Evolutionary conservation across 345 rosid genomes (phyloP), one percentile per base, ranked within the genome.

Genomic region (Salix exigua): DNA sequence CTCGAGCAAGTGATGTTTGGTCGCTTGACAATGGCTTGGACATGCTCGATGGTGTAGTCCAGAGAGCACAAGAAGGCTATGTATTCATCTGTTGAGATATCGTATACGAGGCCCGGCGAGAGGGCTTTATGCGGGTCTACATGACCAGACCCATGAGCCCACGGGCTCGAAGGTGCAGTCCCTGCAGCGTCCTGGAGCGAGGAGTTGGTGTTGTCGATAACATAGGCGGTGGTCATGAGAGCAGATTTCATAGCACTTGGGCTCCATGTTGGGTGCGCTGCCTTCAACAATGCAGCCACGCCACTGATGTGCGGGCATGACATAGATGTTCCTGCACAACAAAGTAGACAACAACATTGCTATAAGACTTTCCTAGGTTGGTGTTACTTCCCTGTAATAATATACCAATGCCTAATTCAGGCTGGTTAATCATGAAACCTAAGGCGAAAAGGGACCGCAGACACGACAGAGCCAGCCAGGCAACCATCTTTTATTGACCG

Each of bases 281-380:
- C 97, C 77, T 91, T 94, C 12, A 94, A 81, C 76, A 94, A 79
- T 2, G 97, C 98, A 1, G 91, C 98, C 31, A 94, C 80, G 6
- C 98, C 97, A 25, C 98, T 94, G 66, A 94, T 85, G 79, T 94
- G 98, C 0, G 98, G 98, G 87, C 98, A 94, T 0, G 98, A 94
- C 98, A 94, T 94, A 0, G 98, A 94, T 19, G 98, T 94, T 44
- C 98, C 98, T 94, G 37, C 37, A 33, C 37, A 33, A 5, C 37
- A 33, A 33, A 33, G 37, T 33, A 33, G 35, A 33, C 35, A 33
- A 33, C 35, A 0, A 0, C 37, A 33, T 31, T 33, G 37, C 37
- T 33, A 33, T 33, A 33, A 33, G 37, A 4, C 37, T 33, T 33
- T 33, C 37, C 37, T 33, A 33, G 37, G 37, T 33, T 33, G 6